Percentiles rank a stretch among this genome's conserved stretches.
These are phyloP conservation scores for Ajuga reptans DNA, from an alignment of 305 asterid species.

Conservation along the genomic window DNA sequence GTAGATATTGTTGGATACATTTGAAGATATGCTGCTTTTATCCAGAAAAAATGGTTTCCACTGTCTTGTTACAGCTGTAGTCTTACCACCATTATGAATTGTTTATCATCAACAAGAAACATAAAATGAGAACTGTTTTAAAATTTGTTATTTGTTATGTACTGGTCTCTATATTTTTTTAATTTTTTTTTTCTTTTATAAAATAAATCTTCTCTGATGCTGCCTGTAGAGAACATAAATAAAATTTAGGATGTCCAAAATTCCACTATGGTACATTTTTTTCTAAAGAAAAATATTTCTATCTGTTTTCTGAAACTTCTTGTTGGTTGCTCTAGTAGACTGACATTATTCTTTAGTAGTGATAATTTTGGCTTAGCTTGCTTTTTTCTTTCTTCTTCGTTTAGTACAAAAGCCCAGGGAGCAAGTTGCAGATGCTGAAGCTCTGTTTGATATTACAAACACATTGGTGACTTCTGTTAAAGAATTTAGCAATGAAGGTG, in stretches of 20 bases:
- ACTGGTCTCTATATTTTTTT: not conserved
- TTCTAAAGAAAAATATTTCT: not conserved
- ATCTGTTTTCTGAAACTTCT: not conserved
- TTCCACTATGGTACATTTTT: not conserved
- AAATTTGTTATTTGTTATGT: not conserved
- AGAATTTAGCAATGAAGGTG: constrained; percentile 54
- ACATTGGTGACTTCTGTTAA: constrained; percentile 68
- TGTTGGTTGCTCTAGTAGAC: not conserved
- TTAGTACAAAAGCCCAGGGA: constrained; percentile 84
- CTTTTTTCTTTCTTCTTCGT: not conserved
- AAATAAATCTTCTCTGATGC: no score
- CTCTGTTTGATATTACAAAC: constrained; percentile 72
- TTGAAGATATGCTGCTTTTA: not conserved
- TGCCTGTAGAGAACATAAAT: not conserved
- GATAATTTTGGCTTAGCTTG: not conserved
- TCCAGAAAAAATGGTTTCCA: not conserved
- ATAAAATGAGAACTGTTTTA: not conserved
- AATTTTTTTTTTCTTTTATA: not conserved
- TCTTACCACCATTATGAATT: not conserved
- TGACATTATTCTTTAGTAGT: not conserved
- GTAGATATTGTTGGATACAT: not conserved
- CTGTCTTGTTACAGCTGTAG: not conserved
- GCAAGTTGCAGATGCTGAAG: constrained; percentile 94
- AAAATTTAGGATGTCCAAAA: not conserved
- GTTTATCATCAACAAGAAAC: not conserved